Evolutionary conservation across 2,329 filamentous ascomycete species (phyloP).

Genomic region (Drechslera avenae): DNA sequence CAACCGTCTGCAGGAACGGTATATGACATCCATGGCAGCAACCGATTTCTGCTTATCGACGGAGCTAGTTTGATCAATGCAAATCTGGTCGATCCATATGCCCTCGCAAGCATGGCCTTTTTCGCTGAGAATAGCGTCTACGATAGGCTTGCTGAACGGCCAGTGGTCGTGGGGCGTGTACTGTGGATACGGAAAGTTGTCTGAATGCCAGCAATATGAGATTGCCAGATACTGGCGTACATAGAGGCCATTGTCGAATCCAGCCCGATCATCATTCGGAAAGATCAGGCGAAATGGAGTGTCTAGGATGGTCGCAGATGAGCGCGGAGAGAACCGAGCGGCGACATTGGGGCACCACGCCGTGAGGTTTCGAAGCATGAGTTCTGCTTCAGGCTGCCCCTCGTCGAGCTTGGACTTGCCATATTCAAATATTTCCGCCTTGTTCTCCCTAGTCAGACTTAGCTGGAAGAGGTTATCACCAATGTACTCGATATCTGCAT

Average conservation of each 20-base stretch:
- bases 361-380: constrained; percentile 11
- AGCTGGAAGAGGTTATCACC: constrained; percentile 15
- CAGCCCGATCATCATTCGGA: constrained; percentile 1
- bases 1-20: constrained; percentile 19
- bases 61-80: constrained; percentile 15
- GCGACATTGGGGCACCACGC: constrained; percentile 11
- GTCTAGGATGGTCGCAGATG: constrained; percentile 11
- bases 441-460: constrained; percentile 12
- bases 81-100: constrained; percentile 28
- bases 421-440: constrained; percentile 16
- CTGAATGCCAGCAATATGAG: constrained; percentile 24
- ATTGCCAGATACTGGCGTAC: constrained; percentile 24
- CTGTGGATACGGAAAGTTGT: constrained; percentile 8
- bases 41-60: constrained; percentile 19
- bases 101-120: constrained; percentile 20
- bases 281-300: constrained; percentile 25
- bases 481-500: constrained; percentile 7
- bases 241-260: constrained; percentile 17
- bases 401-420: constrained; percentile 9
- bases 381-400: constrained; percentile 4
- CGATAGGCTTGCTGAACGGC: constrained; percentile 23
- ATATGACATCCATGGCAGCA: constrained; percentile 27
- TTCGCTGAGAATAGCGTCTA: constrained; percentile 21
- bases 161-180: constrained; percentile 17
- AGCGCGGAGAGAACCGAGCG: constrained; percentile 12